Evolutionary conservation across 305 asterid species (phyloP), one percentile per base, ranked within the genome.

Genomic region (Fraxinus nigra): DNA sequence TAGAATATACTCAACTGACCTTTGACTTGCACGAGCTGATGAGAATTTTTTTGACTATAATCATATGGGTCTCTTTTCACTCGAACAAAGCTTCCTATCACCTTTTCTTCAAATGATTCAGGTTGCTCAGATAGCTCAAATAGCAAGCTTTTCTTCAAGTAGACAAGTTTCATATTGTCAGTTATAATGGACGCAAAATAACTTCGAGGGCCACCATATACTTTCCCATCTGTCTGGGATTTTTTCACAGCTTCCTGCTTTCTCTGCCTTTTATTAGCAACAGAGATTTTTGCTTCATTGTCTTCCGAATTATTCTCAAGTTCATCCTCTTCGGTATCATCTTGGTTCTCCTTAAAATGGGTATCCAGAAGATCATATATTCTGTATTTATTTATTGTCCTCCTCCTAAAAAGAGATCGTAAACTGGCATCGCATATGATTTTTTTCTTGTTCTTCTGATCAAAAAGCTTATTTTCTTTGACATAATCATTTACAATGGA

Each of bases 11-110:
- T 26, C 78, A 81, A 67, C 89, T 84, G 76, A 94, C 99, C 99
- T 90, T 92, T 87, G 82, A 96, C 92, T 89, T 89, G 97, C 88
- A 90, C 85, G 77, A 96, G 98, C 84, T 90, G 93, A 87, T 86
- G 85, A 79, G 87, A 82, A 80, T 76, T 77, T 85, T 79, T 90
- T 48, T 88, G 86, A 75, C 16, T 78, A 81, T 28, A 78, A 83
- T 85, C 95, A 82, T 85, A 18, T 69, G 90, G 90, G 83, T 91
- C 88, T 4, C 90, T 81, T 85, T 89, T 94, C 73, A 88, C 89
- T 46, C 96, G 88, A 54, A 92, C 92, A 79, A 92, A 92, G 83
- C 94, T 87, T 83, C 98, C 99, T 9, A 80, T 80, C 59, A 94
- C 93, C 86, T 97, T 97, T 79, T 90, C 84, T 85, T 88, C 90